Evolutionary conservation across 768 basidiomycete genomes (phyloP), one percentile per base, ranked within the genome.

Genomic region (Auriculariales sp.): DNA sequence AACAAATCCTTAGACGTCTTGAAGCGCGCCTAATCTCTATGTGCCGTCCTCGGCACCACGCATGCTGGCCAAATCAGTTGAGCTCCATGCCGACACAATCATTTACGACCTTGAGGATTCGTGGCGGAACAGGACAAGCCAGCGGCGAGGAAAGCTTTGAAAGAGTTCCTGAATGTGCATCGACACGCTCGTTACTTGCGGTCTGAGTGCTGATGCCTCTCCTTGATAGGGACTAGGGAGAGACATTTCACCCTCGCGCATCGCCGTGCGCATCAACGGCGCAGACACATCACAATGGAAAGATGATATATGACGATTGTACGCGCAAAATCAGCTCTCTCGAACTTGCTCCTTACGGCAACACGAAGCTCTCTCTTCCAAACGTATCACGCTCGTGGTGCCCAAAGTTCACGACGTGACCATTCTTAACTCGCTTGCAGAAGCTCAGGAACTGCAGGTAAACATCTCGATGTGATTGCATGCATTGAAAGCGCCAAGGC

Each of bases 31-130:
- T n/a, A n/a, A n/a, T n/a, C n/a, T n/a, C n/a, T n/a, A n/a, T n/a
- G 91, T 94, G 3, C 91, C 91, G 2, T 72, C 81, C 4, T 83
- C 88, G 1, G 83, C 80, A 11, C 77, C 83, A 30, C 73, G 77
- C 34, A 89, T 90, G 83, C 76, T 94, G 29, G 68, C 79, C 55
- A 93, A 91, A 60, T 85, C 85, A 0, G 68, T 85, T 39, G 62
- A 58, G 9, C 68, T 71, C 12, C 60, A 65, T 2, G 79, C 88
- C 2, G 91, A 94, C 53, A 71, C 82, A 35, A 68, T 91, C 30
- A 81, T 90, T 24, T 92, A 90, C 58, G 91, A 94, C 67, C 69
- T 94, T 11, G 91, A 93, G 61, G 91, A 94, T 61, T 84, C 84
- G 78, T 93, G 0, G 67, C 87, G 3, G 56, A 62, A 28, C 64